These are phyloP conservation scores for Erigeron canadensis DNA, from an alignment of 129 eudicot species.

Conservation along the genomic window DNA sequence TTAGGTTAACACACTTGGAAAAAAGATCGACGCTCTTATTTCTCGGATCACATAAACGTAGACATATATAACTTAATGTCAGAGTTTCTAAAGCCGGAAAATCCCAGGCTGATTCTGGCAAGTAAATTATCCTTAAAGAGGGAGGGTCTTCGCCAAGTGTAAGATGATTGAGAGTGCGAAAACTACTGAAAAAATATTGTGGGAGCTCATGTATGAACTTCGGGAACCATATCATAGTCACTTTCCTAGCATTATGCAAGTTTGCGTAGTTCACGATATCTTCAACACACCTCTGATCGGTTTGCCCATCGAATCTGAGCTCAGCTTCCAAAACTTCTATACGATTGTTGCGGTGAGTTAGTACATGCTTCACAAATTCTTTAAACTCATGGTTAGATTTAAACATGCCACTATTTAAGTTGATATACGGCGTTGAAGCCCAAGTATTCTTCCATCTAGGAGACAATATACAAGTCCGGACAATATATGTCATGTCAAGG, in stretches of 20 bases:
- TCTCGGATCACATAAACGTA: neutral
- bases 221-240: neutral
- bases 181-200: conserved; percentile 2
- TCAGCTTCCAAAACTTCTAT: conserved; percentile 2
- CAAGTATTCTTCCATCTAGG: conserved; percentile 15
- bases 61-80: neutral
- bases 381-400: neutral
- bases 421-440: neutral
- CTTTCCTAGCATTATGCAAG: conserved; percentile 13
- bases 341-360: neutral
- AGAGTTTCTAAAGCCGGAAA: conserved; percentile 7
- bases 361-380: conserved; percentile 8
- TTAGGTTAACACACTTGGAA: conserved; percentile 19
- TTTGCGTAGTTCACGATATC: conserved; percentile 2
- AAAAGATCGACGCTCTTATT: conserved; percentile 2
- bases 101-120: neutral
- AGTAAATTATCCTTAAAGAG: neutral
- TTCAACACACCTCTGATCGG: neutral
- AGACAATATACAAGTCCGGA: conserved; percentile 19
- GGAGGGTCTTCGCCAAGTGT: neutral
- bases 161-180: conserved; percentile 17
- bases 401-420: neutral
- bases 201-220: neutral
- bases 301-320: conserved; percentile 1
- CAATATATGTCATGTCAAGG: conserved; percentile 2